Percentiles rank a stretch among this genome's conserved stretches.
These are phyloP conservation scores for Eucalyptus victrix DNA, from an alignment of 345 rosid genomes.

Conservation along the genomic window DNA sequence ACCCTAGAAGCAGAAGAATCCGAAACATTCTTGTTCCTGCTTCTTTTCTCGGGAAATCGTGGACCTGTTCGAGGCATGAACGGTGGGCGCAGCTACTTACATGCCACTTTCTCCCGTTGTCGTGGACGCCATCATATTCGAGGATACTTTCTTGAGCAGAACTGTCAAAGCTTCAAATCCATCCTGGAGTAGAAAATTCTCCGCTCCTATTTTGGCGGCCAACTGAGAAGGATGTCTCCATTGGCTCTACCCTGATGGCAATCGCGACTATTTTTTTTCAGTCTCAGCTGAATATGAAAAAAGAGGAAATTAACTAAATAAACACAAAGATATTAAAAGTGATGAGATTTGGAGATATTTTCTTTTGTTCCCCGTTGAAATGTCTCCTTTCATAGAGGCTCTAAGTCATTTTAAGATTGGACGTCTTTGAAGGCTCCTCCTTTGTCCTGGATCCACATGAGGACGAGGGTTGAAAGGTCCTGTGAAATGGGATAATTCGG, in stretches of 20 bases:
- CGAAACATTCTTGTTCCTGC: not conserved
- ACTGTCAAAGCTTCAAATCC: not conserved
- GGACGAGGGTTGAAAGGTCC: not conserved
- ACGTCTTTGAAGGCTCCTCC: not conserved
- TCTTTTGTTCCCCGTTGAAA: not conserved
- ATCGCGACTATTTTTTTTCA: not conserved
- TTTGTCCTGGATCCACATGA: not conserved
- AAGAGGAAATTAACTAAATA: too few relatives aligned
- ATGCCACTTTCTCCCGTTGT: not conserved
- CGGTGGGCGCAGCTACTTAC: not conserved
- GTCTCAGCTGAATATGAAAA: not conserved
- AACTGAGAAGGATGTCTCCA: not conserved
- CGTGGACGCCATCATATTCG: not conserved
- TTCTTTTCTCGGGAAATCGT: not conserved
- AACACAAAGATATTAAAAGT: not conserved
- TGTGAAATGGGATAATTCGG: not conserved
- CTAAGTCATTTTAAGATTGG: not conserved
- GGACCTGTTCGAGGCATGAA: not conserved
- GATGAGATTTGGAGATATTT: not conserved
- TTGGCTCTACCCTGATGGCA: not conserved
- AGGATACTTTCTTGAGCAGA: not conserved
- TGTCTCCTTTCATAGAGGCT: not conserved
- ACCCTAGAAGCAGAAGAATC: conserved; percentile 31
- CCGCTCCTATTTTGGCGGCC: not conserved
- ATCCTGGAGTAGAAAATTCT: not conserved